Conservation (phyloP, 495 filamentous ascomycete genomes). For the Trichocladium antarcticum region DNA sequence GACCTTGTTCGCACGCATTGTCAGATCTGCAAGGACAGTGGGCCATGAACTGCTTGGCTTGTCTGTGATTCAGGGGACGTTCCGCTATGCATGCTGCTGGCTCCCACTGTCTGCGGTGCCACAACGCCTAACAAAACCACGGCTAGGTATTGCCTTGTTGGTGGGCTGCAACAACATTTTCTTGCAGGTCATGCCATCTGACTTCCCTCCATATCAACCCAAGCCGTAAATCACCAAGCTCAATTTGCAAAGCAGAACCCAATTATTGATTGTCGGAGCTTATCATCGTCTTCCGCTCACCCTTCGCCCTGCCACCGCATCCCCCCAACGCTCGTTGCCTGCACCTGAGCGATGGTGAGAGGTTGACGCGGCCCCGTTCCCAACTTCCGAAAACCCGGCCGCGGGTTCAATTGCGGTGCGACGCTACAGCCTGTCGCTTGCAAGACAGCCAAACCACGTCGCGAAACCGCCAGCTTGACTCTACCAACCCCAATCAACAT, state of each 20-base stretch:
- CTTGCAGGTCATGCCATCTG: background rate
- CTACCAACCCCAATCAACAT: slow-evolving; percentile 18
- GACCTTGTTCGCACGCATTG: background rate
- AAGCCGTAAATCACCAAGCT: background rate
- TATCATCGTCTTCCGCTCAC: background rate
- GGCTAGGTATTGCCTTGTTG: too few species aligned
- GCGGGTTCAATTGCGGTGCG: background rate
- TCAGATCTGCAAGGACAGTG: slow-evolving; percentile 3
- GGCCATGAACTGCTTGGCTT: background rate
- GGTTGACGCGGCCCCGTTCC: slow-evolving; percentile 4
- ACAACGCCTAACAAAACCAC: slow-evolving; percentile 4
- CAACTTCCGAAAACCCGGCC: background rate
- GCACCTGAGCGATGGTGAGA: background rate
- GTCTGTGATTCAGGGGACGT: slow-evolving; percentile 4
- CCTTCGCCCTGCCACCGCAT: background rate
- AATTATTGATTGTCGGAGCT: background rate
- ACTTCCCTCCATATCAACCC: background rate
- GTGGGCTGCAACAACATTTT: slow-evolving; percentile 13
- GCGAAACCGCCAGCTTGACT: background rate
- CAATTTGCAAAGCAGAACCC: background rate
- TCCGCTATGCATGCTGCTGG: background rate
- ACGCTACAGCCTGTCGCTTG: slow-evolving; percentile 4
- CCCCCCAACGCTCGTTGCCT: background rate
- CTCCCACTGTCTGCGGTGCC: slow-evolving; percentile 1
- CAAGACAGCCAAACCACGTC: background rate